A percentile compares a stretch with the other conserved stretches of the same genome.
Evolutionary conservation across 306 rosid species (phyloP).

Genomic region (Cucurbita maxima): DNA sequence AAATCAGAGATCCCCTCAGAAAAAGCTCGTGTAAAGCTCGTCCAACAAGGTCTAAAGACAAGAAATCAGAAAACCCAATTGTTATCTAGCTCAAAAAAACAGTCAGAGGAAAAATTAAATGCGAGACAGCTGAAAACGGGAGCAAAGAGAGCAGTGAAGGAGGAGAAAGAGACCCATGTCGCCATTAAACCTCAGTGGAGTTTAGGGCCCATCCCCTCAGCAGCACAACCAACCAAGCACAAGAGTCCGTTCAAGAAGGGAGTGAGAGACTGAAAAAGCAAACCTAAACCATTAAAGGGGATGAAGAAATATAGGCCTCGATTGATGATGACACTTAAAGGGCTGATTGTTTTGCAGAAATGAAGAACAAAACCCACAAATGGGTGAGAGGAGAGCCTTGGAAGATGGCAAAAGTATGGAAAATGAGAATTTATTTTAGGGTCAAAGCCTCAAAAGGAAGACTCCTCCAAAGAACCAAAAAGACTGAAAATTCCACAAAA

Average conservation of each 20-base stretch:
- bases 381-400: background rate
- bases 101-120: background rate
- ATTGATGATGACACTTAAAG: background rate
- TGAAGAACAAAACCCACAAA: background rate
- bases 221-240: conserved; percentile 9
- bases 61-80: conserved; percentile 7
- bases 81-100: background rate
- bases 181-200: conserved; percentile 13
- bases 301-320: background rate
- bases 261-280: conserved; percentile 2
- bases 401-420: background rate
- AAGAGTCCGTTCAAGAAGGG: conserved; percentile 3
- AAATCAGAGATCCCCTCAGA: conserved; percentile 4
- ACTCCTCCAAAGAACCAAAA: background rate
- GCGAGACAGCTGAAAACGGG: conserved; percentile 10
- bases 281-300: conserved; percentile 12
- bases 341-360: conserved; percentile 3
- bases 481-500: background rate
- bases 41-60: conserved; percentile 6
- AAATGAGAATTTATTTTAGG: background rate
- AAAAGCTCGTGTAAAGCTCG: background rate
- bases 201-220: conserved; percentile 10
- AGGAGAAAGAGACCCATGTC: conserved; percentile 3
- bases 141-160: background rate
- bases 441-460: background rate